Base-by-base conservation (phyloP, 352 stramenopile genomes). In the Phytophthora pluvialis region DNA sequence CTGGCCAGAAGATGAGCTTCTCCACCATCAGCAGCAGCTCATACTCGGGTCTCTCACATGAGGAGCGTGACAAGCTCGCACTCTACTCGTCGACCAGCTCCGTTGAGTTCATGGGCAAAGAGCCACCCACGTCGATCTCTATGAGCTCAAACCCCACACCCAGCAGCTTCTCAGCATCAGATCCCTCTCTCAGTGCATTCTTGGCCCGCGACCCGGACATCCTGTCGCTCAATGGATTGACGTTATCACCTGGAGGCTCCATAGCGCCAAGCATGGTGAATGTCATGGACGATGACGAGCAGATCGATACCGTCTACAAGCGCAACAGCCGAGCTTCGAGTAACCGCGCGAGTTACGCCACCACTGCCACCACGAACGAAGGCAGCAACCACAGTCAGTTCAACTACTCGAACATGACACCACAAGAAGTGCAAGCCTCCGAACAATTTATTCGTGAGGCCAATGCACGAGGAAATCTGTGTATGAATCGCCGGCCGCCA, bases 21-120 rank as follows among this genome's bases (percentile, higher is more conserved):
- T 88, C 79, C 28, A 81, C 74, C 5, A 77, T 75, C 26, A 86
- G 75, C 48, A 86, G 69, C 52, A 72, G 45, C 15, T 76, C 77
- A 18, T 82, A 74, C 58, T 85, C 79, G 26, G 67, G 64, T 58
- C 67, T 73, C 18, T 80, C 67, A 26, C 57, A 63, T 16, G 72
- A 80, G 5, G 70, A 81, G 16, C 40, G 64, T 28, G 45, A 38
- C 31, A 32, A 70, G 11, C 52, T 70, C 0, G 31, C 56, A 32
- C 29, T 61, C 28, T 60, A 66, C 50, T 69, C 70, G 9, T 60
- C 56, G 4, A 69, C 45, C 10, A 72, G 60, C 42, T 78, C 71
- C 32, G 28, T 39, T 11, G 60, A 78, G 33, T 60, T 69, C 28
- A 67, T 70, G 62, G 60, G 50, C n/a, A 57, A 64, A 43, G 16